A percentile compares a stretch with the other conserved stretches of the same genome.
Evolutionary conservation across 2,329 filamentous ascomycete genomes (phyloP).

Genomic region (Pyricularia pennisetigena): DNA sequence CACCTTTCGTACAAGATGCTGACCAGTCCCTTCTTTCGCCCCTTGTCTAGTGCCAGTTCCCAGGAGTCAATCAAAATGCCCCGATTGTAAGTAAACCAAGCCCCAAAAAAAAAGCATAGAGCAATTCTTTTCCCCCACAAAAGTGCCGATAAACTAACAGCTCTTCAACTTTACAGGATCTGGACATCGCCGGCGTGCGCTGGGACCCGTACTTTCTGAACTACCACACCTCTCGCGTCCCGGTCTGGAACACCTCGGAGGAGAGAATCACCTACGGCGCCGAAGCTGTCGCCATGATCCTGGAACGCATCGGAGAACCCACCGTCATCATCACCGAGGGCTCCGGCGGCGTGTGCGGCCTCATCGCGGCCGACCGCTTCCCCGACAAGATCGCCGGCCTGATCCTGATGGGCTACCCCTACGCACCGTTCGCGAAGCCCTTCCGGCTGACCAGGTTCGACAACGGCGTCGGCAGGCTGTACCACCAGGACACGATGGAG

Average conservation of each 20-base stretch:
- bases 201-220: not conserved
- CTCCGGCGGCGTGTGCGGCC: slow-evolving; percentile 33
- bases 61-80: not conserved
- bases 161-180: not conserved
- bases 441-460: not conserved
- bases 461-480: not conserved
- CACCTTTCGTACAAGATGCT: not conserved
- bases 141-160: not conserved
- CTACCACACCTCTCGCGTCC: not conserved
- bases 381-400: slow-evolving; percentile 37
- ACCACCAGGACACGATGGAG: not conserved
- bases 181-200: not conserved
- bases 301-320: slow-evolving; percentile 5
- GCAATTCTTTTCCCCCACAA: not conserved
- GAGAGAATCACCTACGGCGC: slow-evolving; percentile 4
- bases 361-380: slow-evolving; percentile 35
- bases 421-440: slow-evolving; percentile 33
- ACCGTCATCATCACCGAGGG: slow-evolving; percentile 39
- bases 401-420: slow-evolving; percentile 40
- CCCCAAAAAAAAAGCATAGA: not conserved
- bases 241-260: not conserved
- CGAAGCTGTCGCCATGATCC: slow-evolving; percentile 8
- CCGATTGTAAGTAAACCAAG: not conserved
- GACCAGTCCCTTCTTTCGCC: not conserved
- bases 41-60: not conserved